Evolutionary conservation across 768 basidiomycete genomes (phyloP), one percentile per base, ranked within the genome.

Genomic region (Chalciporus piperatus): DNA sequence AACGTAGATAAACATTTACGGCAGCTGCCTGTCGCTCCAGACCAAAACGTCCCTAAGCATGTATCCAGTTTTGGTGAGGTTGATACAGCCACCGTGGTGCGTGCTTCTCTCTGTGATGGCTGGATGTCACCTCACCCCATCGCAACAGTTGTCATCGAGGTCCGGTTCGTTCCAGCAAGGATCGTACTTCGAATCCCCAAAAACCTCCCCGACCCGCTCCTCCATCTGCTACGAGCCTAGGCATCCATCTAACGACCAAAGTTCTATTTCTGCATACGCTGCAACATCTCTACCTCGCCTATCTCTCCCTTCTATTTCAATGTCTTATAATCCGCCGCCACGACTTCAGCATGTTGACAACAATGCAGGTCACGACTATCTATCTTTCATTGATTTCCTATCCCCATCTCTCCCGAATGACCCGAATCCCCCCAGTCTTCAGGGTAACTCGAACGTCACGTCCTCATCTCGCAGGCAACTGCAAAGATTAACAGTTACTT

Each of bases 301-400:
- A 49, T 58, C 63, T 47, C 42, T 65, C 14, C 54, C 58, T 37
- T 49, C 55, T 47, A 32, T 39, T 6, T 45, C 50, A 54, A 52
- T 70, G 67, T 37, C 62, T 11, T 56, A 58, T 48, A 47, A 30
- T 33, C 20, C 56, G 4, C 44, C 57, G 10, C 28, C 56, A 48
- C 59, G 58, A 51, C 50, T 45, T 20, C 51, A 54, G 45, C 58
- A 57, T 22, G 41, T 72, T n/a, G 52, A 56, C 42, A 43, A 44
- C 17, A 38, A 48, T 32, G 20, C 57, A 22, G 70, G 41, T 72
- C 69, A 70, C 65, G 70, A 73, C 55, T 67, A 62, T 54, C 65
- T 69, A 50, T 80, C 79, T 28, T 78, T 79, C 58, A 77, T 80
- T 41, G 76, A 80, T 65, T 63, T 80, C 42, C 65, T 63, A 44